These are phyloP conservation scores for Exutisphaerella laricina DNA, from an alignment of 2,329 filamentous ascomycete species.

Conservation along the genomic window DNA sequence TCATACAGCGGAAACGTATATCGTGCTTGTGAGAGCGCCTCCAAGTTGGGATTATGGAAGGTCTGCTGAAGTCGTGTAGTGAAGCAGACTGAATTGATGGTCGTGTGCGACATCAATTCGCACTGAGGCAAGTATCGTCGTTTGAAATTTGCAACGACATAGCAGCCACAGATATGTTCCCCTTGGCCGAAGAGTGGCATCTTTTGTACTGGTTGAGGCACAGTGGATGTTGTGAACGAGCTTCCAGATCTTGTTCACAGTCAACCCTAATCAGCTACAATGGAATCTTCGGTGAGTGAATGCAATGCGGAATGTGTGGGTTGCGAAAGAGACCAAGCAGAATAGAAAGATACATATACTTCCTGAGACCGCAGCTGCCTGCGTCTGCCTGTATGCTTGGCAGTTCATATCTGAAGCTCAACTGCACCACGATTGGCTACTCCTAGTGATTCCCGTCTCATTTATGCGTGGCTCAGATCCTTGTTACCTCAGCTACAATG, in stretches of 20 bases:
- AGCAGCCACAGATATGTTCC: conserved; percentile 31
- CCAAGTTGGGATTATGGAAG: conserved; percentile 54
- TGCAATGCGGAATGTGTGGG: neutral
- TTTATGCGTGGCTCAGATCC: too few relatives aligned
- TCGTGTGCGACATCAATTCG: conserved; percentile 53
- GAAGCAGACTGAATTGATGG: conserved; percentile 52
- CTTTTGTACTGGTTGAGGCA: too few relatives aligned
- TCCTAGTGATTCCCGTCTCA: too few relatives aligned
- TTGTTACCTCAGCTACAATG: too few relatives aligned
- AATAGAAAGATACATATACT: neutral
- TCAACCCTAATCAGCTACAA: too few relatives aligned
- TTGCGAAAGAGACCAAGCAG: too few relatives aligned
- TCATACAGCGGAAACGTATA: conserved; percentile 70
- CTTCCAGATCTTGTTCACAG: too few relatives aligned
- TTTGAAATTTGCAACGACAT: conserved; percentile 18
- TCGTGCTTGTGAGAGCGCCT: conserved; percentile 49
- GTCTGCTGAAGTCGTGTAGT: conserved; percentile 52
- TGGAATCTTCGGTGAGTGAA: neutral
- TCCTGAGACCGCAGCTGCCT: neutral
- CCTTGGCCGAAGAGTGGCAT: neutral
- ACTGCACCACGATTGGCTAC: too few relatives aligned
- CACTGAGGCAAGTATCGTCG: conserved; percentile 54
- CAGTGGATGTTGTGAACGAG: too few relatives aligned
- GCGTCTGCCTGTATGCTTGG: neutral
- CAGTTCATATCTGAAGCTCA: too few relatives aligned